Evolutionary conservation across 1,139 yeast species (phyloP), one percentile per base, ranked within the genome.

Genomic region (Sugiyamaella pinicola): DNA sequence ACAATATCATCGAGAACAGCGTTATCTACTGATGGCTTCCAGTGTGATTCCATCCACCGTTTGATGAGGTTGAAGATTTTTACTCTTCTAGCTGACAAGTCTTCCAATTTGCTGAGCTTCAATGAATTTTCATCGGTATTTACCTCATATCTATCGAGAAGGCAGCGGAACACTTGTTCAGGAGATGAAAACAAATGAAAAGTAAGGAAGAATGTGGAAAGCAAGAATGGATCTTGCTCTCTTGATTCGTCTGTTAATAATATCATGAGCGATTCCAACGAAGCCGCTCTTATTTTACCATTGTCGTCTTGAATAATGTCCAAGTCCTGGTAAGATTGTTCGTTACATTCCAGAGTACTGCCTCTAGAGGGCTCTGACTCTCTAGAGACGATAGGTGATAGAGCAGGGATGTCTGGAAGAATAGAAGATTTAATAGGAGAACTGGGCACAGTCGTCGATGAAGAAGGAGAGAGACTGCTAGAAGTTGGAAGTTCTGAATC

Each of bases 1-100:
- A 87, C 76, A 63, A 89, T 71, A 0, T 89, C 83, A 9, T 93
- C 82, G 45, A 90, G 69, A 31, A 83, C 74, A 21, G 70, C 73
- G 57, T 78, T 80, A 65, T 89, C 96, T 12, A 73, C 63, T 31
- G 79, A 76, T 52, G 77, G 80, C 60, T 82, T 80, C 96, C 96
- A 91, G 66, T 85, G 89, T 51, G 93, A 84, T 68, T 88, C 95
- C 69, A 90, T 71, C 98, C 98, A 91, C 48, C 83, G 73, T 64
- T 82, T 86, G 63, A 89, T 82, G 69, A 86, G 75, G 61, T 79
- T 81, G 58, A 84, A 82, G 40, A 88, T 82, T 52, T 85, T 71
- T 56, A 83, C 79, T 63, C 95, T 75, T 65, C 95, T 77, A 59
- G 78, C 82, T 62, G 83, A 82, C 49, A 85, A 63, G 21, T 64